Conservation (phyloP, 768 basidiomycete species). For the Rhodosporidiobolus odoratus region DNA sequence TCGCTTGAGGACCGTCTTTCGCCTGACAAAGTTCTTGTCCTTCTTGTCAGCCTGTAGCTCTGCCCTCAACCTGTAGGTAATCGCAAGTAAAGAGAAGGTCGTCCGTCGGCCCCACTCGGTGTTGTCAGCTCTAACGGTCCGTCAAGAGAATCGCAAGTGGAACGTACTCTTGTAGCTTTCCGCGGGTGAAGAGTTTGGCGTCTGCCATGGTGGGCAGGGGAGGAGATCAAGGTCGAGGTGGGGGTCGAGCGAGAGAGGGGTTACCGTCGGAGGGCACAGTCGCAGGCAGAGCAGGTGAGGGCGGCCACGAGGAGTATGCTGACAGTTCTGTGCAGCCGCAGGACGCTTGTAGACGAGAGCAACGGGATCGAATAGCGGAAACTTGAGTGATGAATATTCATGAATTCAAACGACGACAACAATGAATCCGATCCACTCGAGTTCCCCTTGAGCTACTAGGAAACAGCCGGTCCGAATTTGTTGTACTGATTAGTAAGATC, state of each 20-base stretch:
- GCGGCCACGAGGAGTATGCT: too few relatives aligned
- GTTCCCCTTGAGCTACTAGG: too few relatives aligned
- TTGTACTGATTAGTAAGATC: too few relatives aligned
- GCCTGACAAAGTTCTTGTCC: constrained; percentile 91
- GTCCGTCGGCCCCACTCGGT: neutral
- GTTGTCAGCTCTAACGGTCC: neutral
- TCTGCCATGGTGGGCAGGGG: constrained; percentile 16
- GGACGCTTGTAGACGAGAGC: too few relatives aligned
- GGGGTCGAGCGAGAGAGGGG: neutral
- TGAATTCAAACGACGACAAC: too few relatives aligned
- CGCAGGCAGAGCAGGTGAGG: neutral
- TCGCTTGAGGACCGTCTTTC: constrained; percentile 92
- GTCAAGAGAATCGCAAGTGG: neutral
- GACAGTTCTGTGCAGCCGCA: too few relatives aligned
- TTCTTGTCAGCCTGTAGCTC: constrained; percentile 54
- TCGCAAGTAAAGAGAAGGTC: neutral
- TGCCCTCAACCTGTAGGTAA: constrained; percentile 26
- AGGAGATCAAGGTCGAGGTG: neutral
- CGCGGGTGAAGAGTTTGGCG: constrained; percentile 34
- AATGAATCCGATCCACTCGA: too few relatives aligned
- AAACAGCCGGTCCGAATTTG: too few relatives aligned
- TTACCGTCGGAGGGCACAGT: neutral
- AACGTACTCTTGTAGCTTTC: constrained; percentile 32
- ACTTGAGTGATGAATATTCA: too few relatives aligned
- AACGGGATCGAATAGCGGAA: too few relatives aligned